phyloP scores from a whole-genome alignment of 2,329 filamentous ascomycete genomes.

The Sclerotinia borealis region DNA sequence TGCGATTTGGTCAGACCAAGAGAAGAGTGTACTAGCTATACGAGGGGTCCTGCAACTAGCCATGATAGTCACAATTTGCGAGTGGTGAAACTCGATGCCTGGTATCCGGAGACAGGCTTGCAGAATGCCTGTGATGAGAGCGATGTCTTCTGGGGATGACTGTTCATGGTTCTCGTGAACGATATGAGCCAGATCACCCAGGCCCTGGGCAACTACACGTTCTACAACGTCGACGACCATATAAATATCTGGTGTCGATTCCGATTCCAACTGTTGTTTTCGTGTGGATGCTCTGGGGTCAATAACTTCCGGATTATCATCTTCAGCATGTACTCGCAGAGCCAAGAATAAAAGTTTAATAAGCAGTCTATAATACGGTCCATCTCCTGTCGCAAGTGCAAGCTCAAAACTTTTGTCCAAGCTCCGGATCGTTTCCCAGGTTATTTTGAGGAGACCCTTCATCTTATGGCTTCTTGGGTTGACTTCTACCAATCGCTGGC shows the following conservation, averaged over 20 bases:
- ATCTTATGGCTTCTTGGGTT: slow-evolving; percentile 45
- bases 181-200: slow-evolving; percentile 72
- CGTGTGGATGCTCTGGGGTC: slow-evolving; percentile 22
- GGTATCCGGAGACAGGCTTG: slow-evolving; percentile 78
- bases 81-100: slow-evolving; percentile 63
- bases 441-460: slow-evolving; percentile 47
- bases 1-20: slow-evolving; percentile 82
- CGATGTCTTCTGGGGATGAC: slow-evolving; percentile 72
- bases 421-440: slow-evolving; percentile 55
- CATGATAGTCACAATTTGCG: slow-evolving; percentile 65
- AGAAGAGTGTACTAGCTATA: slow-evolving; percentile 81
- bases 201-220: slow-evolving; percentile 71
- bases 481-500: slow-evolving; percentile 67
- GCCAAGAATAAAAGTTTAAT: slow-evolving; percentile 81
- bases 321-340: slow-evolving; percentile 54
- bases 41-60: slow-evolving; percentile 67
- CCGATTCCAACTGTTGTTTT: slow-evolving; percentile 13
- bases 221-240: slow-evolving; percentile 67
- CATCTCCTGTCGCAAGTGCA: slow-evolving; percentile 50
- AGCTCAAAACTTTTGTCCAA: slow-evolving; percentile 52
- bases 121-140: slow-evolving; percentile 78
- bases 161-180: slow-evolving; percentile 68
- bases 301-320: slow-evolving; percentile 12
- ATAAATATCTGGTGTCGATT: slow-evolving; percentile 33
- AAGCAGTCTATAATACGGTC: slow-evolving; percentile 72